Evolutionary conservation across 192 early-diverging fungal species (phyloP).

Genomic region (Backusella australiensis): DNA sequence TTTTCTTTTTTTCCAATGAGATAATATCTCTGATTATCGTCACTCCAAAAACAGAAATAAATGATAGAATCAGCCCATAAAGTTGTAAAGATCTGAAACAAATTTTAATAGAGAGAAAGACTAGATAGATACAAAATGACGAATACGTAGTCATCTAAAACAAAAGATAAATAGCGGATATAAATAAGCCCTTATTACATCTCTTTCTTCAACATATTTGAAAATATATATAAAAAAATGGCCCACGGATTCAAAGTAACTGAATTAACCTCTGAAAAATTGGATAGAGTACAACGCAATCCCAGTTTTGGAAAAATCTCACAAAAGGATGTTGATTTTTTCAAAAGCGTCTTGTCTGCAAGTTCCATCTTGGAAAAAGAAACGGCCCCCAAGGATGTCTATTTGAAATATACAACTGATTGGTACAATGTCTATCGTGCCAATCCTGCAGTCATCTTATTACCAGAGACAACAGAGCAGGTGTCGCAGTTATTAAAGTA

Average conservation of each 20-base stretch:
- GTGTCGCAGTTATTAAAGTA: slow-evolving; percentile 81
- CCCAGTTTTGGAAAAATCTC: slow-evolving; percentile 34
- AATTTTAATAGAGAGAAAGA: not conserved
- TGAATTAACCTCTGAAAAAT: slow-evolving; percentile 39
- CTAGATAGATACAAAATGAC: not conserved
- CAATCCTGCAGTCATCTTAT: slow-evolving; percentile 54
- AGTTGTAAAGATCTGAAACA: not conserved
- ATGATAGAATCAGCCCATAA: not conserved
- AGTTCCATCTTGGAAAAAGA: slow-evolving; percentile 36
- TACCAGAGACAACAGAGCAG: slow-evolving; percentile 81
- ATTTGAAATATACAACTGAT: slow-evolving; percentile 69
- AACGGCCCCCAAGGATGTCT: slow-evolving; percentile 44
- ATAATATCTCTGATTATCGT: not conserved
- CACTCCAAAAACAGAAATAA: not conserved
- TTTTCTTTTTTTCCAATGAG: not conserved
- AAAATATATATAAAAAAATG: not conserved
- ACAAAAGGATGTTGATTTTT: slow-evolving; percentile 53
- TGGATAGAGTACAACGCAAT: slow-evolving; percentile 38
- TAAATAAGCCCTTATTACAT: not conserved
- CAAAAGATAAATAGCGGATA: not conserved
- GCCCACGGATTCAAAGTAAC: slow-evolving; percentile 21
- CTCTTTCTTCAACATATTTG: not conserved
- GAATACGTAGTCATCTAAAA: not conserved
- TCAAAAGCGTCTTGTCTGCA: slow-evolving; percentile 45
- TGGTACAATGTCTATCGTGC: slow-evolving; percentile 94